Evolutionary conservation across 2,329 filamentous ascomycete genomes (phyloP).

Genomic region (Neonectria punicea): DNA sequence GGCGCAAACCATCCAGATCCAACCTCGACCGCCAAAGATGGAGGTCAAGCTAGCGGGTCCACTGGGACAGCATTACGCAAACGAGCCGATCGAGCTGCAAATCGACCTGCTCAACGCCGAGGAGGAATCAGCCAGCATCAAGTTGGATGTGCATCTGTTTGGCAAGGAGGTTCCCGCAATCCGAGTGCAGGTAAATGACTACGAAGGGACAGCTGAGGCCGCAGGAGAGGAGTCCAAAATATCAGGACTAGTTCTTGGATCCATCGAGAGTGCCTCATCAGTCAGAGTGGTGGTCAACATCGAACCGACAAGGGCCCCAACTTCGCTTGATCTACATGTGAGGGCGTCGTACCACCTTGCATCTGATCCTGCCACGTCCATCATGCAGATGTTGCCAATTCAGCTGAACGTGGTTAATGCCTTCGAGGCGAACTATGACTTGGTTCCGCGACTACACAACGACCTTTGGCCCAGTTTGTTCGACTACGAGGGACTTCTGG

Average conservation of each 20-base stretch:
- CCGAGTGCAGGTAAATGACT: conserved; percentile 51
- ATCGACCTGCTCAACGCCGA: conserved; percentile 85
- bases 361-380: conserved; percentile 82
- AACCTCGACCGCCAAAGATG: conserved; percentile 93
- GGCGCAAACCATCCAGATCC: conserved; percentile 72
- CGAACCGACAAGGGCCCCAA: conserved; percentile 61
- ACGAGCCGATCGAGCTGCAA: conserved; percentile 76
- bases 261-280: conserved; percentile 58
- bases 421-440: conserved; percentile 92
- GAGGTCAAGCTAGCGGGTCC: conserved; percentile 74
- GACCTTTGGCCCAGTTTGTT: conserved; percentile 92
- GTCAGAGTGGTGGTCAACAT: conserved; percentile 59
- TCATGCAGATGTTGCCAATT: conserved; percentile 77
- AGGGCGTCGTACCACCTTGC: conserved; percentile 81
- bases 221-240: conserved; percentile 56
- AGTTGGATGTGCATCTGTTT: conserved; percentile 74
- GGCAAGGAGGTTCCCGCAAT: conserved; percentile 65
- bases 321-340: conserved; percentile 74
- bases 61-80: conserved; percentile 81
- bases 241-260: conserved; percentile 55
- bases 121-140: conserved; percentile 78
- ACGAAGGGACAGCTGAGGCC: conserved; percentile 47
- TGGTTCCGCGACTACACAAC: conserved; percentile 80
- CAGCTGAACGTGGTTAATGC: conserved; percentile 81
- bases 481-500: conserved; percentile 62